phyloP scores from a whole-genome alignment of 768 basidiomycete genomes.

The Russula vinacea region DNA sequence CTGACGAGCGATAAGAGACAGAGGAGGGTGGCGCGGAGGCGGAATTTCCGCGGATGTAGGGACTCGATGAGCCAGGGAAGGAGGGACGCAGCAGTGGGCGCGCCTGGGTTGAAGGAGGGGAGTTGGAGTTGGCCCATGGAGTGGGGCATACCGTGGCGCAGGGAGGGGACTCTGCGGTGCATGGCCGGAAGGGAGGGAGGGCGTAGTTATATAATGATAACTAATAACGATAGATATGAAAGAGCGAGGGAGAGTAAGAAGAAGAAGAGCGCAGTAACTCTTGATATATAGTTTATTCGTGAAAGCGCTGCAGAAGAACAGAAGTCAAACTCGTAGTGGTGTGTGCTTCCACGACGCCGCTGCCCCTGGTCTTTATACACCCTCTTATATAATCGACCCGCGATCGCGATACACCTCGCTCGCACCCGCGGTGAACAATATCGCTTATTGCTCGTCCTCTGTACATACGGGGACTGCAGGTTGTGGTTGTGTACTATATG shows the following conservation, averaged over 20 bases:
- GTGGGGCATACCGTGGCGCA: constrained; percentile 21
- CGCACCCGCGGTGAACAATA: background rate
- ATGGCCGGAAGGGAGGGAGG: constrained; percentile 8
- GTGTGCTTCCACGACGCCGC: too few species aligned
- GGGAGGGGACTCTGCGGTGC: constrained; percentile 27
- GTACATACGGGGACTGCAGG: too few species aligned
- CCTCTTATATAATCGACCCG: background rate
- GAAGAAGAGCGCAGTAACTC: background rate
- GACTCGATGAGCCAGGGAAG: constrained; percentile 13
- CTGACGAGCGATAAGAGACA: constrained; percentile 25
- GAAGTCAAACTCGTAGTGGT: background rate
- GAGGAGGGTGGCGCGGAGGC: constrained; percentile 26
- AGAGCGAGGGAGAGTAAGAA: background rate
- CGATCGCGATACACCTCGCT: too few species aligned
- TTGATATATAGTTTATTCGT: background rate
- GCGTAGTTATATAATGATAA: constrained; percentile 23
- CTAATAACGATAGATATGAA: too few species aligned
- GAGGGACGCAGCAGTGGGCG: background rate
- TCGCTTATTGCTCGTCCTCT: background rate
- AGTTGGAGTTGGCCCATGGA: background rate
- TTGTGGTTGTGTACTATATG: too few species aligned
- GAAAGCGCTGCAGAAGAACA: background rate
- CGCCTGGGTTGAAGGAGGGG: background rate
- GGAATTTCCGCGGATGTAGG: constrained; percentile 25
- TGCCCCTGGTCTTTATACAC: background rate